Conservation (phyloP, 805 yeast species). For the Candida krabiensis region DNA sequence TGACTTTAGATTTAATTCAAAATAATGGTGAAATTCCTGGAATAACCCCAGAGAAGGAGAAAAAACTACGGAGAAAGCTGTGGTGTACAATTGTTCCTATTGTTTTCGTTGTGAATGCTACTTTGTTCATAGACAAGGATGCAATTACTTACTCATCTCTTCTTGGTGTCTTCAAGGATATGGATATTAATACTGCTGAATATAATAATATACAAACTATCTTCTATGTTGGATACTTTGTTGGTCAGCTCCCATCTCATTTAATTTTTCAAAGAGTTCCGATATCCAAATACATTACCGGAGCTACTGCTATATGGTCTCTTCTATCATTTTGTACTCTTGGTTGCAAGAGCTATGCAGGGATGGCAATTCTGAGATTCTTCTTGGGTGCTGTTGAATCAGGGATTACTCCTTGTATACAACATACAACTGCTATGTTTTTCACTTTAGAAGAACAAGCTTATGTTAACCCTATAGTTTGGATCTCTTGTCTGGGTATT, state of each 20-base stretch:
- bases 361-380: slow-evolving; percentile 35
- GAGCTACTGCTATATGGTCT: slow-evolving; percentile 44
- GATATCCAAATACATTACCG: slow-evolving; percentile 37
- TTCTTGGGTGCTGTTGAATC: slow-evolving; percentile 37
- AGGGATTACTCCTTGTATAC: slow-evolving; percentile 20
- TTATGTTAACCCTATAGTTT: slow-evolving; percentile 51
- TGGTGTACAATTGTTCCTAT: slow-evolving; percentile 26
- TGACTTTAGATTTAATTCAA: slow-evolving; percentile 23
- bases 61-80: slow-evolving; percentile 17
- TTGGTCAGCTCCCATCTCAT: slow-evolving; percentile 47
- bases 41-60: slow-evolving; percentile 22
- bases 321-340: slow-evolving; percentile 46
- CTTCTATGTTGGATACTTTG: slow-evolving; percentile 51
- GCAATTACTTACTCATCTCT: slow-evolving; percentile 42
- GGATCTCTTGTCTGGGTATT: slow-evolving; percentile 46
- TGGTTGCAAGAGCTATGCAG: slow-evolving; percentile 40
- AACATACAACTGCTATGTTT: slow-evolving; percentile 39
- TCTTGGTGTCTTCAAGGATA: slow-evolving; percentile 46
- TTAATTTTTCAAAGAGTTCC: slow-evolving; percentile 41
- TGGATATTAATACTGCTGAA: slow-evolving; percentile 41
- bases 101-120: slow-evolving; percentile 23
- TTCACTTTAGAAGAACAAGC: slow-evolving; percentile 42
- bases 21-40: slow-evolving; percentile 17
- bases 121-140: slow-evolving; percentile 42
- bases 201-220: slow-evolving; percentile 51